Base-by-base conservation (phyloP, 495 filamentous ascomycete species). In the Cudoniella acicularis region DNA sequence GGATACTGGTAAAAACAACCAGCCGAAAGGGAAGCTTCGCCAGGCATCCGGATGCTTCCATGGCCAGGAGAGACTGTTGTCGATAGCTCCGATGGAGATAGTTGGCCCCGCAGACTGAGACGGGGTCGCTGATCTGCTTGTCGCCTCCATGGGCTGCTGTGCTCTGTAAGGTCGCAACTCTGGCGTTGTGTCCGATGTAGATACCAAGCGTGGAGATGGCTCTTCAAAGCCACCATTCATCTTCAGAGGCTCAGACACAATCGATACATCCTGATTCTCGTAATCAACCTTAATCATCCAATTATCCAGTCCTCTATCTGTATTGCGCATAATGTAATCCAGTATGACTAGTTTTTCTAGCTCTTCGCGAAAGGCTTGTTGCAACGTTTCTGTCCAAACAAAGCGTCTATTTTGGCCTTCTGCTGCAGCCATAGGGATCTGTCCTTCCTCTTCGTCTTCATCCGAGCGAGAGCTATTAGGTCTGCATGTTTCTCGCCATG, bases 271-370 rank as follows among this genome's bases (percentile, higher is more conserved):
- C 64, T 94, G 82, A 21, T 80, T 86, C 48, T 88, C 79, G 82
- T 83, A 90, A 69, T 98, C 91, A 22, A 99, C 89, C 67, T 88
- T 93, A 64, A 99, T 91, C 94, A 99, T 99, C 94, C 94, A 99
- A 60, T 99, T 99, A 71, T 99, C 94, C 59, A 97, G 75, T 10
- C 94, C 94, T 72, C 94, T 82, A 70, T 99, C 94, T 2, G 94
- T 99, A 68, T 99, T 99, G 21, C 94, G 85, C 94, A 99, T 99
- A 51, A 99, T 96, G 64, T 99, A 99, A 72, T 99, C 94, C 66
- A 99, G 69, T 64, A 99, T 95, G 11, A 99, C 94, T 10, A 99
- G 78, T 73, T 98, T 99, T 73, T 99, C 94, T 36, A 99, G 77
- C 72, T 97, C 88, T 67, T 97, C 95, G 9, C 94, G 78, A 72